These are phyloP conservation scores for Starmera pachycereana DNA, from an alignment of 805 yeast genomes.

Conservation along the genomic window DNA sequence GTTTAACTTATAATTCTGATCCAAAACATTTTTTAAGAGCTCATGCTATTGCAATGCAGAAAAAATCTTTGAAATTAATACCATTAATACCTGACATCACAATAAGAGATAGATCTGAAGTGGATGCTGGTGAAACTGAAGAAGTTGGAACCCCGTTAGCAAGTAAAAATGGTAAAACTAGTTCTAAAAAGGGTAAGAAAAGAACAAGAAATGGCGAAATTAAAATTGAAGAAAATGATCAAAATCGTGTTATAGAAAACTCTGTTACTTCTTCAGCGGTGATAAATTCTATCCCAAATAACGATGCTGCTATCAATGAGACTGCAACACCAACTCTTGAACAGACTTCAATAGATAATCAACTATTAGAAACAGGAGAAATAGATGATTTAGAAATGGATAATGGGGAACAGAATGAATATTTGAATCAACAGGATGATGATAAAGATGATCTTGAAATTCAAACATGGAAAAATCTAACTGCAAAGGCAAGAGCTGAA, in stretches of 20 bases:
- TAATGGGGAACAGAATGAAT: conserved; percentile 30
- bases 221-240: conserved; percentile 18
- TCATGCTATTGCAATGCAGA: conserved; percentile 95
- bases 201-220: conserved; percentile 26
- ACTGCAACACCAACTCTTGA: conserved; percentile 1
- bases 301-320: background rate
- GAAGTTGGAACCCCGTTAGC: conserved; percentile 17
- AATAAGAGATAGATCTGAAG: conserved; percentile 61
- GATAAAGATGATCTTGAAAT: conserved; percentile 62
- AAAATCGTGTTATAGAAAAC: too few species aligned
- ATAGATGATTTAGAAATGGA: conserved; percentile 18
- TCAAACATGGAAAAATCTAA: conserved; percentile 75
- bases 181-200: conserved; percentile 29
- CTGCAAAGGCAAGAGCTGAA: conserved; percentile 70
- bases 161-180: conserved; percentile 18
- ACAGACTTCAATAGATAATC: conserved; percentile 8
- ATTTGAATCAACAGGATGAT: conserved; percentile 41
- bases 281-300: background rate
- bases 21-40: conserved; percentile 85
- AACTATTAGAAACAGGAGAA: background rate
- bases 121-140: conserved; percentile 38
- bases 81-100: conserved; percentile 87
- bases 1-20: conserved; percentile 87
- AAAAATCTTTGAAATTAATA: conserved; percentile 61
- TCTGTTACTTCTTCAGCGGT: conserved; percentile 1